Conservation (phyloP, 768 basidiomycete genomes). For the Guyanaporus albipodus region DNA sequence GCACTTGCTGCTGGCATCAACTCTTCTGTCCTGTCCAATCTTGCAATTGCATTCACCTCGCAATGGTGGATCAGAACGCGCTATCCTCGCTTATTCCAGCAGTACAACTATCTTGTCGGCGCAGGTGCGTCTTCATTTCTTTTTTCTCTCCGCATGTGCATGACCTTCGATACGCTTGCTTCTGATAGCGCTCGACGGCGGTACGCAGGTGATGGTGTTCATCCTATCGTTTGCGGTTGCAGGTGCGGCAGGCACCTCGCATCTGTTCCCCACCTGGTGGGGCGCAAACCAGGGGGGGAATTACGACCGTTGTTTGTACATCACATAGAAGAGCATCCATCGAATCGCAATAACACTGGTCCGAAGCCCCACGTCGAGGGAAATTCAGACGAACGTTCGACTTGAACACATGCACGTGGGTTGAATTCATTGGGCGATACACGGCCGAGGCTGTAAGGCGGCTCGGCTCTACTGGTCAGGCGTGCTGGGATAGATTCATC, state of each 20-base stretch:
- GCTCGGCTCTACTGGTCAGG: too few species aligned
- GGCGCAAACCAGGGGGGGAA: conserved; percentile 51
- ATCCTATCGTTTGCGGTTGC: conserved; percentile 48
- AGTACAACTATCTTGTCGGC: conserved; percentile 34
- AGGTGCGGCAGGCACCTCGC: conserved; percentile 45
- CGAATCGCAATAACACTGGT: too few species aligned
- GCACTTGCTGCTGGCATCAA: conserved; percentile 26
- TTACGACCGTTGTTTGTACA: conserved; percentile 24
- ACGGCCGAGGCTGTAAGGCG: too few species aligned
- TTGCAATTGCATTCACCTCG: conserved; percentile 26
- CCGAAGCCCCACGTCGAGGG: too few species aligned
- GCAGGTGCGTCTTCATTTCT: conserved; percentile 41
- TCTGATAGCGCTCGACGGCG: conserved; percentile 34
- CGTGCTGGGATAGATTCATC: too few species aligned
- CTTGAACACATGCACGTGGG: too few species aligned
- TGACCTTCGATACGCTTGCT: background rate
- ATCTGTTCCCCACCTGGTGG: conserved; percentile 57
- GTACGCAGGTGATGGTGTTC: conserved; percentile 52
- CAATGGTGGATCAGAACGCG: conserved; percentile 38
- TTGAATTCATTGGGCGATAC: too few species aligned
- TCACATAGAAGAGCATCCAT: too few species aligned
- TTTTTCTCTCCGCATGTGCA: background rate
- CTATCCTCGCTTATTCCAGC: conserved; percentile 33
- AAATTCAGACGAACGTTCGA: too few species aligned
- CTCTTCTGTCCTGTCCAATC: conserved; percentile 16